Percentiles rank a stretch among this genome's conserved stretches.
phyloP scores from a whole-genome alignment of 371 early-diverging fungal genomes.

The Neoconidiobolus thromboides region DNA sequence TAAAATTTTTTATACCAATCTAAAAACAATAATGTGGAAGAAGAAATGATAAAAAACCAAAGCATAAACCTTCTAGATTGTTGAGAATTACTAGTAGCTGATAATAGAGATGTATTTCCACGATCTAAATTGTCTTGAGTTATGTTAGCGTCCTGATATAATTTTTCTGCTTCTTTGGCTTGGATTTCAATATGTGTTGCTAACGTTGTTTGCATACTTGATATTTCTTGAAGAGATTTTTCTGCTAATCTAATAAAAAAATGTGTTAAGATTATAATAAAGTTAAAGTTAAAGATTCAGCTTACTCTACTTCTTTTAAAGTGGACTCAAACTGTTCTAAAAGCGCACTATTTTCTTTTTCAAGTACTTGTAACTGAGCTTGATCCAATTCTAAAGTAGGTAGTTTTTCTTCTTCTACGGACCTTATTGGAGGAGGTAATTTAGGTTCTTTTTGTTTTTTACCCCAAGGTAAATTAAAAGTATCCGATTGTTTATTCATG shows the following conservation, averaged over 20 bases:
- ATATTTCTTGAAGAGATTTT: conserved; percentile 42
- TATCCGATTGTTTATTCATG: neutral
- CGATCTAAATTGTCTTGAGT: conserved; percentile 30
- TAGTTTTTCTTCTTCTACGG: neutral
- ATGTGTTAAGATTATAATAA: too few relatives aligned
- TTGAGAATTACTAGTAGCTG: conserved; percentile 30
- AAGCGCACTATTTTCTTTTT: conserved; percentile 35
- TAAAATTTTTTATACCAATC: conserved; percentile 27
- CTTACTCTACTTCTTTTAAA: conserved; percentile 26
- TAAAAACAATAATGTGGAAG: conserved; percentile 40
- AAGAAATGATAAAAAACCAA: conserved; percentile 32
- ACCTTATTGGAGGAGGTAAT: neutral
- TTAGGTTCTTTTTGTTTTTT: neutral
- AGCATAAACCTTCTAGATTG: conserved; percentile 41
- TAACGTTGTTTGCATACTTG: conserved; percentile 36
- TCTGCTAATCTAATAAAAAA: conserved; percentile 20
- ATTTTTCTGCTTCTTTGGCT: conserved; percentile 38
- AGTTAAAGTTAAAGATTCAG: neutral
- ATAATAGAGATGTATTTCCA: conserved; percentile 31
- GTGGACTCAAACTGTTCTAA: conserved; percentile 34
- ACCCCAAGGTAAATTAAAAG: neutral
- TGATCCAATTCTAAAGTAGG: conserved; percentile 18
- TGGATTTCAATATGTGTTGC: conserved; percentile 40
- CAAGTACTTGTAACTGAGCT: conserved; percentile 34
- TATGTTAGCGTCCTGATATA: conserved; percentile 42